Conservation (phyloP, 2,329 filamentous ascomycete genomes). For the Colletotrichum destructivum region DNA sequence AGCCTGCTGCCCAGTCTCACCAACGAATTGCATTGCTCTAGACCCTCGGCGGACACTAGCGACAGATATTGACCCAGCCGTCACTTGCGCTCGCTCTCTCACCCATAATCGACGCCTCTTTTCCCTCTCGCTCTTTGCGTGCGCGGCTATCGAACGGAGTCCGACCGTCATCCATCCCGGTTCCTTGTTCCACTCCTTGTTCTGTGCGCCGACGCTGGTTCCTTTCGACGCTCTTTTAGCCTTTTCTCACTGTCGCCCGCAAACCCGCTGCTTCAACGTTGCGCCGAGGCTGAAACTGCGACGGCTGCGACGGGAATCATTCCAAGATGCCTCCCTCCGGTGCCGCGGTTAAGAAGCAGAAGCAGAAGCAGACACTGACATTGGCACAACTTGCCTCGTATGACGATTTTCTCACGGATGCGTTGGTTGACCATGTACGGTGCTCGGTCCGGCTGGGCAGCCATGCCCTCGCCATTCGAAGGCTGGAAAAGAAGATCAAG, state of each 20-base stretch:
- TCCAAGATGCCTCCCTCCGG: constrained; percentile 56
- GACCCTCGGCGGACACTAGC: constrained; percentile 19
- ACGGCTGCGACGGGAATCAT: background rate
- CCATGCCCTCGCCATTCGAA: constrained; percentile 2
- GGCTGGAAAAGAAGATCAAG: constrained; percentile 25
- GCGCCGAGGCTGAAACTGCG: constrained; percentile 27
- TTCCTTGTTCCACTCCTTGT: constrained; percentile 36
- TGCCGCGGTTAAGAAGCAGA: constrained; percentile 62
- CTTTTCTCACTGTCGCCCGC: constrained; percentile 23
- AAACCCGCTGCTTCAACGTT: constrained; percentile 20
- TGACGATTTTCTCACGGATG: constrained; percentile 96
- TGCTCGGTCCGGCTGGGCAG: constrained; percentile 44
- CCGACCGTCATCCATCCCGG: constrained; percentile 31
- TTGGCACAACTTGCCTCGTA: constrained; percentile 91
- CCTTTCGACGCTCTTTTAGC: constrained; percentile 34
- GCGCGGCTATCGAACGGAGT: constrained; percentile 38
- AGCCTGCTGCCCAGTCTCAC: constrained; percentile 25
- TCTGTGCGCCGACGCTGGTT: constrained; percentile 38
- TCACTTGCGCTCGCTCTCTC: background rate
- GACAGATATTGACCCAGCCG: constrained; percentile 15
- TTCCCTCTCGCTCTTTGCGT: constrained; percentile 18
- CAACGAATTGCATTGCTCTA: constrained; percentile 1
- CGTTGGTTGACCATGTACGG: constrained; percentile 92
- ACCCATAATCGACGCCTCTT: background rate
- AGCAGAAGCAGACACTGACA: constrained; percentile 83